A percentile compares a stretch with the other conserved stretches of the same genome.
Conservation (phyloP, 768 basidiomycete species). For the Pulveroboletus sp. region DNA sequence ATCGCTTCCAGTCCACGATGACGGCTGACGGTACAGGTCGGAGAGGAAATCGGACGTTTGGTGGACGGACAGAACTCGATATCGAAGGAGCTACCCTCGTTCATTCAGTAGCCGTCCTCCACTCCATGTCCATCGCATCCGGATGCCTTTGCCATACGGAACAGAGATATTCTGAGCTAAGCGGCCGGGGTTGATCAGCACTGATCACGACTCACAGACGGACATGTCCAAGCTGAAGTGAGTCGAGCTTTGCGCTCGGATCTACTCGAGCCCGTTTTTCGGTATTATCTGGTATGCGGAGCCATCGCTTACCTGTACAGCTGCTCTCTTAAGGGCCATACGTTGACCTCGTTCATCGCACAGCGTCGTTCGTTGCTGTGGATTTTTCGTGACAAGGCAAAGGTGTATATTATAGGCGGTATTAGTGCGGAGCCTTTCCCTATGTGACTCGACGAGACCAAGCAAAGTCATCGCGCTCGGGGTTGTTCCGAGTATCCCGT, state of each 20-base stretch:
- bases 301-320: neutral
- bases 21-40: slow-evolving; percentile 13
- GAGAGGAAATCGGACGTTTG: slow-evolving; percentile 26
- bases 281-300: neutral
- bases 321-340: neutral
- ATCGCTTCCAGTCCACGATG: slow-evolving; percentile 3
- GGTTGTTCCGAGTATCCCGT: slow-evolving; percentile 4
- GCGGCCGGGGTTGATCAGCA: neutral
- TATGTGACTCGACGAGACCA: neutral
- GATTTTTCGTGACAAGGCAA: neutral
- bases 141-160: neutral
- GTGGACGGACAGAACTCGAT: slow-evolving; percentile 27
- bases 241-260: neutral
- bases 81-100: slow-evolving; percentile 14
- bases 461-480: neutral
- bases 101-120: slow-evolving; percentile 13
- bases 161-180: neutral
- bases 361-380: neutral
- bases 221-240: neutral
- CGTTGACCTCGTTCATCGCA: neutral
- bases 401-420: neutral
- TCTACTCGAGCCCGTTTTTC: neutral
- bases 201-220: neutral
- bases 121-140: slow-evolving; percentile 5
- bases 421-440: neutral